Evolutionary conservation across 2,329 filamentous ascomycete species (phyloP), one percentile per base, ranked within the genome.

Genomic region (Ophidiomyces ophidiicola): DNA sequence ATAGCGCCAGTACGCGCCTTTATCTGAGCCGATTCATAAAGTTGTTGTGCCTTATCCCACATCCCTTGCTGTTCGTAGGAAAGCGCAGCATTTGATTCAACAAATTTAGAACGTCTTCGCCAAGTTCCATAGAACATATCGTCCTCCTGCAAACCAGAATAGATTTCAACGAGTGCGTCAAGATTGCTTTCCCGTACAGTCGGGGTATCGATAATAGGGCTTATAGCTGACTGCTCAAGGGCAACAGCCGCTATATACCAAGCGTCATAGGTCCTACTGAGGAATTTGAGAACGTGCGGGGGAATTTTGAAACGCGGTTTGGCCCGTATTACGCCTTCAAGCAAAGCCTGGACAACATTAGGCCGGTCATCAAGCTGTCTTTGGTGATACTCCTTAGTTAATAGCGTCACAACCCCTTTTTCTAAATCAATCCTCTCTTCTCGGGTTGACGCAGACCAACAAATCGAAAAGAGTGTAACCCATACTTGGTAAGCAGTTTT

Each of bases 41-140:
- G 80, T 54, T 83, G 82, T 63, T 98, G 92, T 1, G 92, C 87
- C 62, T 96, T 96, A 53, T 98, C 90, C 92, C 90, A 98, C 75
- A 96, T 93, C 33, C 90, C 90, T 52, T 93, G 93, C 57, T 99
- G 92, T 63, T 99, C 92, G 51, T 94, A 98, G 0, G 90, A 98
- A 5, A 99, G 68, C 1, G 87, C 90, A 10, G 90, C 85, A 55
- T 98, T 99, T 6, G 87, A 96, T 66, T 98, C 92, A 4, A 98
- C 82, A 54, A 94, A 98, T 49, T 94, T 85, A 58, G 87, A 94
- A 32, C 90, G 79, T 41, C 90, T 78, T 43, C 90, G 78, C 90
- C 90, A 98, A 0, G 87, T 92, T 6, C 90, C 90, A 48, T 98
- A 96, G 59, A 96, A 99, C 33, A 98, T 69, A 56, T 99, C 90